phyloP scores from a whole-genome alignment of 2,329 filamentous ascomycete species.

The Colletotrichum eremochloae region DNA sequence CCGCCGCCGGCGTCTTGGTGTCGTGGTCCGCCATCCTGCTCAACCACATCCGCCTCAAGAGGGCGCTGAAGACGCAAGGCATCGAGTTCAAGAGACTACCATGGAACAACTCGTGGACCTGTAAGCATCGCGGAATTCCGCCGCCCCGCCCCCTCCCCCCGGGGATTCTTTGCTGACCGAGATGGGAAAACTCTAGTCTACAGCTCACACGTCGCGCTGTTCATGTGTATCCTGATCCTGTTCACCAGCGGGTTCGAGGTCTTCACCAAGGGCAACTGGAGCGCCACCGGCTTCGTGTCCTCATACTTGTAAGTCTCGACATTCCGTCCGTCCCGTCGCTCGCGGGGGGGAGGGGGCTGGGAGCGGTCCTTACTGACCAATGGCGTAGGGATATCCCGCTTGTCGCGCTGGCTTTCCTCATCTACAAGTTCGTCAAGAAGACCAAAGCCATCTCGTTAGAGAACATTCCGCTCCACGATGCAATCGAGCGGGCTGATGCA shows the following conservation, averaged over 20 bases:
- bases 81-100: slow-evolving; percentile 66
- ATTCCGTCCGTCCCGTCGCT: neutral
- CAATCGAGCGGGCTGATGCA: slow-evolving; percentile 62
- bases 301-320: slow-evolving; percentile 71
- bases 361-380: slow-evolving; percentile 37
- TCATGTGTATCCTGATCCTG: slow-evolving; percentile 73
- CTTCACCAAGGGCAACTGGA: slow-evolving; percentile 73
- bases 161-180: slow-evolving; percentile 9
- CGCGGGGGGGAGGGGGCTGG: neutral
- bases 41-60: slow-evolving; percentile 71
- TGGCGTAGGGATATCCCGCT: slow-evolving; percentile 68
- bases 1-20: slow-evolving; percentile 64
- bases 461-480: slow-evolving; percentile 65
- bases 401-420: slow-evolving; percentile 66
- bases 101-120: slow-evolving; percentile 74
- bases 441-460: slow-evolving; percentile 67
- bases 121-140: slow-evolving; percentile 55
- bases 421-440: slow-evolving; percentile 76
- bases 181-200: slow-evolving; percentile 58
- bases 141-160: too few relatives aligned
- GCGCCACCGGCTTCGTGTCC: slow-evolving; percentile 69
- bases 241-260: slow-evolving; percentile 78
- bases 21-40: slow-evolving; percentile 68
- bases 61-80: slow-evolving; percentile 59
- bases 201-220: slow-evolving; percentile 71